These are phyloP conservation scores for Musa troglodytarum DNA, from an alignment of 176 grass and related monocot species.

Conservation along the genomic window DNA sequence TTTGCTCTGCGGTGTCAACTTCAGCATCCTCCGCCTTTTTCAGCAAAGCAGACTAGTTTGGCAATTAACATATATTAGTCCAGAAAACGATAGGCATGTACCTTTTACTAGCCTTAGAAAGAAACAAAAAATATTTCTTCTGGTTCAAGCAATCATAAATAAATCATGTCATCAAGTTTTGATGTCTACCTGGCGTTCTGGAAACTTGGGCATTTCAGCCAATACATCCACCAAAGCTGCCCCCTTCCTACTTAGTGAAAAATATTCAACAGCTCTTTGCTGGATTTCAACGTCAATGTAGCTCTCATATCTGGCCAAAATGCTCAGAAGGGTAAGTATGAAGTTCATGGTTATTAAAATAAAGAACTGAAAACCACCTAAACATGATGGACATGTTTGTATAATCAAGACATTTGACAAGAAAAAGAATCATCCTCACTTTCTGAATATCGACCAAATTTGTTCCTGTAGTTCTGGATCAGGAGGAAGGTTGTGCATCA, in stretches of 20 bases:
- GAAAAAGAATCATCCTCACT: slow-evolving; percentile 36
- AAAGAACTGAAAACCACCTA: background rate
- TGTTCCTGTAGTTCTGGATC: slow-evolving; percentile 92
- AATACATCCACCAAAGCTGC: slow-evolving; percentile 79
- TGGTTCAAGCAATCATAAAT: background rate
- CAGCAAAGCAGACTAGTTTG: slow-evolving; percentile 80
- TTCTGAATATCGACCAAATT: slow-evolving; percentile 78
- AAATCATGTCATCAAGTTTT: background rate
- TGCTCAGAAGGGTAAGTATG: background rate
- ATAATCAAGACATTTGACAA: slow-evolving; percentile 16
- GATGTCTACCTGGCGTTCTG: slow-evolving; percentile 67
- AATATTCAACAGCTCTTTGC: slow-evolving; percentile 96
- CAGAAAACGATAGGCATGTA: background rate
- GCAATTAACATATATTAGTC: slow-evolving; percentile 24
- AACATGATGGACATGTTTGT: slow-evolving; percentile 9
- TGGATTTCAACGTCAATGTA: slow-evolving; percentile 99
- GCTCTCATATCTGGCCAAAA: slow-evolving; percentile 70
- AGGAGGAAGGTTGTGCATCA: slow-evolving; percentile 78
- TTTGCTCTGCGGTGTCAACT: slow-evolving; percentile 96
- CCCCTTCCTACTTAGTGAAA: slow-evolving; percentile 82
- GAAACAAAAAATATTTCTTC: background rate
- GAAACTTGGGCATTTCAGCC: slow-evolving; percentile 99
- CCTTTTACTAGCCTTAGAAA: slow-evolving; percentile 2
- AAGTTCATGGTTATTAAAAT: background rate
- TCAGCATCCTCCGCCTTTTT: slow-evolving; percentile 98